Evolutionary conservation across 2,329 filamentous ascomycete genomes (phyloP).

Genomic region (Ophiocordyceps camponoti-rufipedis): DNA sequence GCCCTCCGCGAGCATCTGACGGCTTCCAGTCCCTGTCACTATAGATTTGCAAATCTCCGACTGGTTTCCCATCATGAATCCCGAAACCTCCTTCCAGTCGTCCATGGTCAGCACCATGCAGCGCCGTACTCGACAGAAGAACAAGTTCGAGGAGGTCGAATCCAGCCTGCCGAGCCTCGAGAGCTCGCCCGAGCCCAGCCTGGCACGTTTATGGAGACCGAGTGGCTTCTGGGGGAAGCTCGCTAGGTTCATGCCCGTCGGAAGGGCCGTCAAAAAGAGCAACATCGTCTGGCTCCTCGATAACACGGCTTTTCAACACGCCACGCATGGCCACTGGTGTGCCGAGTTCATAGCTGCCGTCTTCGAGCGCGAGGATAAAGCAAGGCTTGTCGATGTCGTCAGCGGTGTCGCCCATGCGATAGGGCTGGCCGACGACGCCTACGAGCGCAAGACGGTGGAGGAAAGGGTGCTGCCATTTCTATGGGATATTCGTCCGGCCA

Average conservation of each 20-base stretch:
- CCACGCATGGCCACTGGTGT: slow-evolving; percentile 40
- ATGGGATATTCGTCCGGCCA: slow-evolving; percentile 54
- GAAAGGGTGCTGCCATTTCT: slow-evolving; percentile 60
- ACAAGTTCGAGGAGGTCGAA: slow-evolving; percentile 31
- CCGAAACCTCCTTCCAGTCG: slow-evolving; percentile 7
- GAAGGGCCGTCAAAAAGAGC: slow-evolving; percentile 37
- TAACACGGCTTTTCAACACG: slow-evolving; percentile 59
- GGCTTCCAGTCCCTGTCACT: neutral
- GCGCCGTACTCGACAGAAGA: slow-evolving; percentile 26
- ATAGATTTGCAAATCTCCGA: neutral
- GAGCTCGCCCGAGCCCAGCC: neutral
- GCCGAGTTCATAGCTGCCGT: slow-evolving; percentile 72
- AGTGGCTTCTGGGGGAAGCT: slow-evolving; percentile 29
- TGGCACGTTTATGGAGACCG: slow-evolving; percentile 7
- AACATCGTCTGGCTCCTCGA: slow-evolving; percentile 82
- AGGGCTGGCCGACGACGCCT: slow-evolving; percentile 42
- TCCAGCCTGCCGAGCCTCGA: slow-evolving; percentile 18
- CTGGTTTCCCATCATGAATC: neutral
- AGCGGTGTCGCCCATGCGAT: slow-evolving; percentile 51
- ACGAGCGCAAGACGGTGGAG: slow-evolving; percentile 40
- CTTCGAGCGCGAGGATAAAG: slow-evolving; percentile 55
- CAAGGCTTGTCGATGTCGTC: slow-evolving; percentile 48
- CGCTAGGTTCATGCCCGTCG: slow-evolving; percentile 35
- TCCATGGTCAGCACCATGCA: slow-evolving; percentile 25
- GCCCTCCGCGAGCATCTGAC: neutral